Base-by-base conservation (phyloP, 768 basidiomycete species). In the Mycena crocata region DNA sequence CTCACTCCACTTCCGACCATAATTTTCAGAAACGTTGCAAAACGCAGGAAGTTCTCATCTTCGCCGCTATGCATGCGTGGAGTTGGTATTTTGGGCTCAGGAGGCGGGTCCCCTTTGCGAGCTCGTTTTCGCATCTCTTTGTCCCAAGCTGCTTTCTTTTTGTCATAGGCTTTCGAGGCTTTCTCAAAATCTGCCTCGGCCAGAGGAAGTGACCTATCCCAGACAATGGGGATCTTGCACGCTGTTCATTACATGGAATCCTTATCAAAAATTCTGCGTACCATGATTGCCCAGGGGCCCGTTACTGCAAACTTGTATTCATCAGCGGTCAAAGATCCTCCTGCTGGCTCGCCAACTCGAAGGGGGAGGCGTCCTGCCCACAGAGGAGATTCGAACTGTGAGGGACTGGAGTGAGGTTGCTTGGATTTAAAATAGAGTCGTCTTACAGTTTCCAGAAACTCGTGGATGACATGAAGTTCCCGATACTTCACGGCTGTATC, bases 231-330 rank as follows among this genome's bases (percentile, higher is more conserved):
- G 10, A 70, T 60, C 69, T 70, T 15, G 35, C 2, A n/a, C 30
- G 37, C 15, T 24, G 31, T 26, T n/a, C 35, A 24, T 37, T 37
- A 19, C 5, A n/a, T 32, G 21, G 30, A 32, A 4, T n/a, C n/a
- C n/a, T 9, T 24, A 32, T 2, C 3, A 5, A n/a, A 3, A 28
- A 4, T 12, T 48, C 37, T 5, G 19, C 55, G 5, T 51, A 70
- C 71, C 17, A 70, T 55, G 32, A 73, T 65, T 13, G 68, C 49
- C 64, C 49, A 62, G 7, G 63, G 52, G 7, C 44, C 35, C 8
- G 61, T 71, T 2, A 62, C 62, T 4, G 70, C 44, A 37, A 71
- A 59, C 56, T 74, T 74, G 51, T 73, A 75, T 31, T 75, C 74
- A 52, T 75, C 73, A 1, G 74, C 74, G 14, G 62, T 67, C 2